Conservation (phyloP, 2,329 filamentous ascomycete genomes). For the Trichoderma citrinoviride region DNA sequence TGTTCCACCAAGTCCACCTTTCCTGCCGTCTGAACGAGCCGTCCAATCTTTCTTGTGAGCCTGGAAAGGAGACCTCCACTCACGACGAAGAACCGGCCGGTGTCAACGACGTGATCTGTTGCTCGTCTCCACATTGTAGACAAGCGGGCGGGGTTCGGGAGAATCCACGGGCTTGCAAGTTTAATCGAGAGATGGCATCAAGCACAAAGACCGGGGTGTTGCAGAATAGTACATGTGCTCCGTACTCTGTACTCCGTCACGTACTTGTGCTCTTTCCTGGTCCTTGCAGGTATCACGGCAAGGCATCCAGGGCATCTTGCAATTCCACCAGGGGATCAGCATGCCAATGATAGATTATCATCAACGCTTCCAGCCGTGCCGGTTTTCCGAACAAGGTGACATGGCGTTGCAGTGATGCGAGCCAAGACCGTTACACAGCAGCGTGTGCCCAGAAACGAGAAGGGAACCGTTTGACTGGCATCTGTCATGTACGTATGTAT, state of each 20-base stretch:
- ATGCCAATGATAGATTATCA: background rate
- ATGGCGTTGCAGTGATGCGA: conserved; percentile 11
- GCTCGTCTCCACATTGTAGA: background rate
- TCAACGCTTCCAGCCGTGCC: conserved; percentile 4
- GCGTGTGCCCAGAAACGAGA: background rate
- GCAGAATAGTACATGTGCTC: background rate
- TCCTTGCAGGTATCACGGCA: background rate
- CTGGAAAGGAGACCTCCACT: background rate
- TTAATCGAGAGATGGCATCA: conserved; percentile 6
- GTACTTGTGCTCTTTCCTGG: background rate
- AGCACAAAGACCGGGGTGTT: background rate
- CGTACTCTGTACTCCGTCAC: background rate
- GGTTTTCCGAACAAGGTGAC: conserved; percentile 10
- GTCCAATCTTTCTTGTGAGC: background rate
- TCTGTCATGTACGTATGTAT: conserved; percentile 1
- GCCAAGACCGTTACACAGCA: conserved; percentile 5
- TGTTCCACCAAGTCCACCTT: background rate
- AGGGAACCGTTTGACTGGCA: background rate
- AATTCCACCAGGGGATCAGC: background rate
- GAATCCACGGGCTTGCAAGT: background rate
- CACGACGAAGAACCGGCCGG: background rate
- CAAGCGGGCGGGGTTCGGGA: conserved; percentile 10
- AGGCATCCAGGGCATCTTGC: background rate
- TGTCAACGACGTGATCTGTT: background rate
- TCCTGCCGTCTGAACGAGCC: background rate